Evolutionary conservation across 2,329 filamentous ascomycete species (phyloP), one percentile per base, ranked within the genome.

Genomic region (Xylaria digitata): DNA sequence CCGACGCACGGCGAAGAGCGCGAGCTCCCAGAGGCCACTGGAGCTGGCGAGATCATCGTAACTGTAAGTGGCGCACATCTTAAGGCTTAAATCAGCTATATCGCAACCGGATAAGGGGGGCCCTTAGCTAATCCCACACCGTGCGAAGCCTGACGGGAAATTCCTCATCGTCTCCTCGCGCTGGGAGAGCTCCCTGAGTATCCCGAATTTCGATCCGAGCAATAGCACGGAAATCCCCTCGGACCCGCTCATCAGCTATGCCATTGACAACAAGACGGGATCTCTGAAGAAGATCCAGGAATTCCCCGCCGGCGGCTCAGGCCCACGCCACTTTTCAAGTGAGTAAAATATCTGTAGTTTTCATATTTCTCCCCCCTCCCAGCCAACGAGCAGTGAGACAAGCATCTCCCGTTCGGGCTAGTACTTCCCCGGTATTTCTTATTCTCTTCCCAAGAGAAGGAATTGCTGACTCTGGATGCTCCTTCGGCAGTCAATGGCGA

Each of bases 161-260:
- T 92, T 88, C 80, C 76, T 94, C 58, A 82, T 91, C 71, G 84
- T 91, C 48, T 90, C 89, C 2, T 91, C 91, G 69, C 89, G 92
- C 68, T 85, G 86, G 74, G 90, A 90, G 74, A 82, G 80, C 50
- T 79, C 83, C 23, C 85, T 89, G 75, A 73, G 73, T 15, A 81
- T 86, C 62, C 78, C 82, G 63, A 82, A 82, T 77, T 82, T 81
- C 71, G 81, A 85, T 72, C 61, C 78, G 65, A 67, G 73, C 70
- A 81, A 84, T 74, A 78, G 71, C 69, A 83, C 82, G 8, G 67
- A 72, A 13, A 81, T 88, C 63, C 75, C 82, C 8, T 90, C 89
- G 0, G 90, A 92, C 76, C 86, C 90, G 0, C 79, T 94, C 61
- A 84, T 90, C 67, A 88, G 83, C 65, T 92, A 88, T 80, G 74